Conservation (phyloP, 805 yeast species). For the Wickerhamiella brachini region DNA sequence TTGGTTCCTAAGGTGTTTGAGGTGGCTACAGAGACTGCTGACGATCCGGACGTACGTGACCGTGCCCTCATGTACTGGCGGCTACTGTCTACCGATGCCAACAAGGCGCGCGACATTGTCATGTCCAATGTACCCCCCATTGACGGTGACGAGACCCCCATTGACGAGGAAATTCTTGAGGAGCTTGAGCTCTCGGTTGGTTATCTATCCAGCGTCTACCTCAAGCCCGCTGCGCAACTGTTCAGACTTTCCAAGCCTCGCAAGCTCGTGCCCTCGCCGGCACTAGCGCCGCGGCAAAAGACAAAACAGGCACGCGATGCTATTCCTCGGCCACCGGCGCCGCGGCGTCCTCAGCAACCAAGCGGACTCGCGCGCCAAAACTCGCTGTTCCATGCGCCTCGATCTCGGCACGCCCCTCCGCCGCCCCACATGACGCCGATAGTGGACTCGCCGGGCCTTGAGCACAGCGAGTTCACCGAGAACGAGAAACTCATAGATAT, state of each 20-base stretch:
- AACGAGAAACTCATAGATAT: constrained; percentile 16
- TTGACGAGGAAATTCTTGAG: constrained; percentile 58
- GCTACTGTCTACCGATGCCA: constrained; percentile 39
- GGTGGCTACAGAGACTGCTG: constrained; percentile 56
- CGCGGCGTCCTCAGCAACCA: background rate
- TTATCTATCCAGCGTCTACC: constrained; percentile 64
- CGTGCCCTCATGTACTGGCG: constrained; percentile 82
- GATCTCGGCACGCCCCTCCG: background rate
- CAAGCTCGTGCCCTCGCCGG: constrained; percentile 14
- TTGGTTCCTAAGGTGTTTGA: constrained; percentile 47
- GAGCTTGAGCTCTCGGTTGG: constrained; percentile 78
- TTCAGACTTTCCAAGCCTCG: constrained; percentile 35
- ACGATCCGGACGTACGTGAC: constrained; percentile 78
- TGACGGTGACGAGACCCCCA: constrained; percentile 48
- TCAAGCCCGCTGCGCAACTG: constrained; percentile 71
- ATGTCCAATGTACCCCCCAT: constrained; percentile 50
- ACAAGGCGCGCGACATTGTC: constrained; percentile 39
- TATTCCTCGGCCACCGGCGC: background rate
- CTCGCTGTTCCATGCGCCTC: background rate
- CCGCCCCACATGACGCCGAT: background rate
- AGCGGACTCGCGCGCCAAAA: background rate
- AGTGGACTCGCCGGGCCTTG: background rate
- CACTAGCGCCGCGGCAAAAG: constrained; percentile 14
- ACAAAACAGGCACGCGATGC: background rate
- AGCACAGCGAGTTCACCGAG: background rate